Base-by-base conservation (phyloP, 164 flowering plant species). In the Kalanchoe fedtschenkoi region DNA sequence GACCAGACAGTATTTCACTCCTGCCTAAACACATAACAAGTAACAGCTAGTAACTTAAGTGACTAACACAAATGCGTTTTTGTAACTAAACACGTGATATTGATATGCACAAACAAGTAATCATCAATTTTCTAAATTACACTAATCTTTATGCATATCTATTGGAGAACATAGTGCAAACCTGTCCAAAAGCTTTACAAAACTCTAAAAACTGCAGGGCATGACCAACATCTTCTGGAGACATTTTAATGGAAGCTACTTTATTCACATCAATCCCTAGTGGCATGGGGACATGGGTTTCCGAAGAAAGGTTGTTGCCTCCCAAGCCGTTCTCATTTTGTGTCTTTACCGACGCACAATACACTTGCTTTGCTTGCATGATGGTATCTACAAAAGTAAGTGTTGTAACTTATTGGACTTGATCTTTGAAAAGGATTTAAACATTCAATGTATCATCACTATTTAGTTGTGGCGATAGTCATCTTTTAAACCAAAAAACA, bases 201-300 rank as follows among this genome's bases (percentile, higher is more conserved):
- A 86, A 86, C 66, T 86, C 91, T 26, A 86, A 59, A 39, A 86
- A 82, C 43, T 86, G 91, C 66, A 86, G 62, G 6, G 83, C 85
- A 61, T 75, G 75, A 29, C 88, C 91, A 66, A 76, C 75, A 71
- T 78, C 84, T 53, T 78, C 75, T n/a, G 78, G 59, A 14, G 72
- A 71, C 34, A 83, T 39, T 17, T 79, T 80, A 60, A 80, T 64
- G n/a, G 76, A 83, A 64, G 65, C 79, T 22, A 83, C 78, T 54
- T 9, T 69, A n/a, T 58, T 70, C 46, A 81, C 33, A 17, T 74
- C 74, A 53, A 54, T 61, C n/a, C 85, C 81, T 61, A 66, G 66
- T 28, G 86, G 88, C 70, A 78, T 62, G 32, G 62, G 68, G 39
- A 73, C 66, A 22, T 66, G 73, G 28, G 38, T 62, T 60, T 15